Evolutionary conservation across 2,329 filamentous ascomycete genomes (phyloP).

Genomic region (Hypoxylon sp.): DNA sequence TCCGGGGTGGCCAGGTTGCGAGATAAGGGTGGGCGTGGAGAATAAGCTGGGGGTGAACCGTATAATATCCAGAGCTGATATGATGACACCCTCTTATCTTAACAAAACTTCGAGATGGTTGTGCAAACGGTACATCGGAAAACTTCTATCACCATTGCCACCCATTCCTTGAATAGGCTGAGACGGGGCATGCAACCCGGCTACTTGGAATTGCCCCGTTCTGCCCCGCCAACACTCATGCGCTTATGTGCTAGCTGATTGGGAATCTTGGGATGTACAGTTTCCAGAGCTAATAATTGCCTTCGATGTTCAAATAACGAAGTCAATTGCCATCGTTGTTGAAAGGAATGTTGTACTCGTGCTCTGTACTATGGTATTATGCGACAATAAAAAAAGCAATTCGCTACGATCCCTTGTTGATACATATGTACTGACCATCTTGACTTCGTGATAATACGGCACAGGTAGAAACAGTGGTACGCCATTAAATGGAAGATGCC

Average conservation of each 20-base stretch:
- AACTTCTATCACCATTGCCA: constrained; percentile 11
- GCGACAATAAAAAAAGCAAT: constrained; percentile 2
- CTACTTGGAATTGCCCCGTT: constrained; percentile 38
- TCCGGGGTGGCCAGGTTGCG: not conserved
- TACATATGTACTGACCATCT: constrained; percentile 17
- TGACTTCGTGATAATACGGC: constrained; percentile 24
- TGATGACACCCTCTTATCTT: constrained; percentile 37
- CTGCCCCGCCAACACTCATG: constrained; percentile 34
- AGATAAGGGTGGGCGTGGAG: constrained; percentile 19
- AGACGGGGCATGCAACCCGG: constrained; percentile 35
- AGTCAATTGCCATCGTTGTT: not conserved
- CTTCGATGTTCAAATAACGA: not conserved
- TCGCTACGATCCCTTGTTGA: constrained; percentile 6
- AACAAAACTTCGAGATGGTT: constrained; percentile 35
- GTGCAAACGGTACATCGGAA: constrained; percentile 27
- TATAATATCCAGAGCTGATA: constrained; percentile 14
- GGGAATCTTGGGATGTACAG: constrained; percentile 1
- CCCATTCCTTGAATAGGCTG: constrained; percentile 27
- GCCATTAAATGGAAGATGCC: constrained; percentile 36
- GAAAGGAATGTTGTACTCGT: not conserved
- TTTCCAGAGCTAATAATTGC: not conserved
- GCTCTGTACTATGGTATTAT: not conserved
- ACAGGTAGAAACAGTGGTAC: constrained; percentile 37
- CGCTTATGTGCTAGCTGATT: constrained; percentile 14
- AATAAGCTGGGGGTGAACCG: constrained; percentile 12